Evolutionary conservation across 306 rosid species (phyloP).

Genomic region (Comarum palustre): DNA sequence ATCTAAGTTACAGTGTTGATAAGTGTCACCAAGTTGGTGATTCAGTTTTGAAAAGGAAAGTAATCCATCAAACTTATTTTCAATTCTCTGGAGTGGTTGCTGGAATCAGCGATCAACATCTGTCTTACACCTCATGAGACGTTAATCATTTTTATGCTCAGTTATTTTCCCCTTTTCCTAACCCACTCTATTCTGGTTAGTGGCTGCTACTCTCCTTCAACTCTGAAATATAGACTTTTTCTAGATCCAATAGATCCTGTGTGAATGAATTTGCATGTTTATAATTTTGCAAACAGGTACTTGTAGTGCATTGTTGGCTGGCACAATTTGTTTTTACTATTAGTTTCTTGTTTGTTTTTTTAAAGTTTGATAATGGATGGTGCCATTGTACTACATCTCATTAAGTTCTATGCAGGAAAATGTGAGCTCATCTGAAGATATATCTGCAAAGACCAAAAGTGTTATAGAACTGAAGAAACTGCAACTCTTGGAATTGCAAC

Average conservation of each 20-base stretch:
- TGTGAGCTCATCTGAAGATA: conserved; percentile 93
- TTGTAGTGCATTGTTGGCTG: not conserved
- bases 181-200: not conserved
- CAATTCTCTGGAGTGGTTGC: not conserved
- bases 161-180: not conserved
- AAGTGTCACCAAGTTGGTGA: not conserved
- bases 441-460: conserved; percentile 93
- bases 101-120: not conserved
- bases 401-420: conserved; percentile 54
- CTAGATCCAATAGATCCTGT: not conserved
- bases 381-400: conserved; percentile 19
- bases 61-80: not conserved
- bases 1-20: not conserved
- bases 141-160: not conserved
- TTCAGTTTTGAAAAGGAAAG: not conserved
- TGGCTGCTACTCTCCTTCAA: not conserved
- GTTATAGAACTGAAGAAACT: conserved; percentile 98
- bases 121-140: not conserved
- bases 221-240: not conserved
- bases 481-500: conserved; percentile 86
- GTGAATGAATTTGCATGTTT: conserved; percentile 11
- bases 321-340: not conserved
- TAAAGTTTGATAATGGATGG: conserved; percentile 6
- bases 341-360: not conserved
- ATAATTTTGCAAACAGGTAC: not conserved